Evolutionary conservation across 2,329 filamentous ascomycete genomes (phyloP).

Genomic region (Onygena corvina): DNA sequence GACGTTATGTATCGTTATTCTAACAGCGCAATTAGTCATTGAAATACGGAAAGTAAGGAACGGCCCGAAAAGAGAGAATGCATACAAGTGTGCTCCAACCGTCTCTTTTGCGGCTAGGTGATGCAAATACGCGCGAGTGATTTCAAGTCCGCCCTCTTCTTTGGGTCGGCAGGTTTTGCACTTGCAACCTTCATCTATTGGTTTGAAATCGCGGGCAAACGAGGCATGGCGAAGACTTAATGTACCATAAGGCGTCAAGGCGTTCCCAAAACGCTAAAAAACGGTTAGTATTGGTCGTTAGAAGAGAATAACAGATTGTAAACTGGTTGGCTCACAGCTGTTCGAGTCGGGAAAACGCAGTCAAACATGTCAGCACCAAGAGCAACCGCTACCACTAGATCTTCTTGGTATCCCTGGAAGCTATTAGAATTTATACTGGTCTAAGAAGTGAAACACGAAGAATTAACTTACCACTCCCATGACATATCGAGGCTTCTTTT

Average conservation of each 20-base stretch:
- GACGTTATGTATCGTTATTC: slow-evolving; percentile 89
- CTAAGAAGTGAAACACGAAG: background rate
- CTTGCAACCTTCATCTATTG: slow-evolving; percentile 69
- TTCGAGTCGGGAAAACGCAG: slow-evolving; percentile 95
- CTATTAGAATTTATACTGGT: slow-evolving; percentile 14
- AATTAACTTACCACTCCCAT: slow-evolving; percentile 66
- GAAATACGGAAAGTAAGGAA: background rate
- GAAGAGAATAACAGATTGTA: background rate
- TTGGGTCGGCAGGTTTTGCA: slow-evolving; percentile 63
- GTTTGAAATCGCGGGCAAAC: slow-evolving; percentile 67
- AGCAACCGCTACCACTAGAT: slow-evolving; percentile 83
- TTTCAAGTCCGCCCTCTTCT: slow-evolving; percentile 58
- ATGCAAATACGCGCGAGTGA: slow-evolving; percentile 81
- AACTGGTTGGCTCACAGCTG: slow-evolving; percentile 45
- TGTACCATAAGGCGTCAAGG: slow-evolving; percentile 68
- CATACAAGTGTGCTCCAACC: slow-evolving; percentile 61
- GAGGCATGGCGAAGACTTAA: slow-evolving; percentile 68
- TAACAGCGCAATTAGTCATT: slow-evolving; percentile 16
- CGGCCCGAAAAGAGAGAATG: background rate
- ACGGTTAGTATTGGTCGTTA: background rate
- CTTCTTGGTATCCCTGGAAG: slow-evolving; percentile 72
- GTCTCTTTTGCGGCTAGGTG: slow-evolving; percentile 93
- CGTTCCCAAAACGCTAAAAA: slow-evolving; percentile 70
- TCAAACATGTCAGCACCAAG: slow-evolving; percentile 99
- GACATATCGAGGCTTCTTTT: slow-evolving; percentile 91